A percentile compares a stretch with the other conserved stretches of the same genome.
These are phyloP conservation scores for Tricholoma saponaceum DNA, from an alignment of 768 basidiomycete species.

Conservation along the genomic window DNA sequence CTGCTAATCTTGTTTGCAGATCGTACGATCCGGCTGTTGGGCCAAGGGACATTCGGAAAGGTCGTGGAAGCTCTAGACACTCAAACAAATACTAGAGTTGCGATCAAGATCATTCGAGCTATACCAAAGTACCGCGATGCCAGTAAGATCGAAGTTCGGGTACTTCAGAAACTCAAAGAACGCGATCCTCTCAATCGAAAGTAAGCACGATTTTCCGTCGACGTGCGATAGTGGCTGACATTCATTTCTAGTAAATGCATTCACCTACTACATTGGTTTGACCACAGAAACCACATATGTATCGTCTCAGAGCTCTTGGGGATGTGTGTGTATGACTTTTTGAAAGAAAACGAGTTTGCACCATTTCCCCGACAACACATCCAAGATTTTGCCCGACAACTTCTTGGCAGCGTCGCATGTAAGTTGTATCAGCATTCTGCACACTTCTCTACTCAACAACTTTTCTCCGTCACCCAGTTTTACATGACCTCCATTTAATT, in stretches of 20 bases:
- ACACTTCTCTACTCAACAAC: background rate
- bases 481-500: conserved; percentile 86
- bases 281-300: conserved; percentile 97
- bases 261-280: conserved; percentile 91
- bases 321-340: conserved; percentile 97
- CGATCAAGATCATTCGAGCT: conserved; percentile 98
- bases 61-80: conserved; percentile 92
- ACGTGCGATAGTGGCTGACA: conserved; percentile 14
- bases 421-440: conserved; percentile 29
- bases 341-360: conserved; percentile 96
- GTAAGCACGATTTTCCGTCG: conserved; percentile 44
- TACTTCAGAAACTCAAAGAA: conserved; percentile 86
- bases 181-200: conserved; percentile 84
- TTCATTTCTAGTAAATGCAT: conserved; percentile 83
- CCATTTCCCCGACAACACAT: conserved; percentile 97
- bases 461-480: conserved; percentile 49
- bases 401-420: conserved; percentile 94
- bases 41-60: conserved; percentile 98
- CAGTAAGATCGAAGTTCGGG: conserved; percentile 95
- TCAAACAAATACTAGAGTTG: conserved; percentile 71
- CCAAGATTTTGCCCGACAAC: conserved; percentile 89
- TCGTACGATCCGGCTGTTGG: conserved; percentile 85
- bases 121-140: conserved; percentile 99
- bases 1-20: conserved; percentile 44
- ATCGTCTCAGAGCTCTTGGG: conserved; percentile 93